Percentiles rank a stretch among this genome's conserved stretches.
Conservation (phyloP, 176 grass and related monocot genomes). For the Aegilops speltoides region DNA sequence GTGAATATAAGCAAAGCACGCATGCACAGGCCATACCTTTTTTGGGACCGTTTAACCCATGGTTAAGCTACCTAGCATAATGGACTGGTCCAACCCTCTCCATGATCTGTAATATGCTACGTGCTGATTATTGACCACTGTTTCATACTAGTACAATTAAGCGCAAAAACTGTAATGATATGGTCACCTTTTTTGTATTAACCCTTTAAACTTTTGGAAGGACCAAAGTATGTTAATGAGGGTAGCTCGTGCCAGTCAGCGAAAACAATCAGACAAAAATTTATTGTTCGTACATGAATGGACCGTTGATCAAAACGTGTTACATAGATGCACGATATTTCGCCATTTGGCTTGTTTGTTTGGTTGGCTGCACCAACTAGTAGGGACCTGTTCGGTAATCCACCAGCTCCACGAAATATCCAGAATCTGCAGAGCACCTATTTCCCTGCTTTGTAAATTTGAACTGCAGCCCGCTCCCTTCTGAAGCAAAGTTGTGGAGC, state of each 20-base stretch:
- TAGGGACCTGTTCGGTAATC: no score
- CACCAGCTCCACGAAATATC: no score
- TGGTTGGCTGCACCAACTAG: neutral
- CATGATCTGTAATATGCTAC: neutral
- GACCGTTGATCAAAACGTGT: neutral
- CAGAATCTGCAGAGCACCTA: no score
- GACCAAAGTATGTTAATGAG: neutral
- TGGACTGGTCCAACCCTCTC: slow-evolving; percentile 26
- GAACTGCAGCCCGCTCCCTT: no score
- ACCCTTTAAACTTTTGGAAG: neutral
- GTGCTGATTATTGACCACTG: neutral
- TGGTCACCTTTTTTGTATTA: neutral
- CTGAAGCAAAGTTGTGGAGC: no score
- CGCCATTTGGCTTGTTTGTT: neutral
- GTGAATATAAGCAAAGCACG: neutral
- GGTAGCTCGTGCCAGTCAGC: neutral
- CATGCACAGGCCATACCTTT: neutral
- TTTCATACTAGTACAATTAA: neutral
- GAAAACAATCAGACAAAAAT: no score
- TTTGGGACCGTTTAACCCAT: slow-evolving; percentile 34
- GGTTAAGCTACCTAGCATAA: neutral
- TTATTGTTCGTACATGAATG: neutral
- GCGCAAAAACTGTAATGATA: neutral
- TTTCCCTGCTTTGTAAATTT: no score
- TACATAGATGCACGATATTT: neutral